Evolutionary conservation across 164 flowering plant genomes (phyloP).

Genomic region (Vitis labrusca): DNA sequence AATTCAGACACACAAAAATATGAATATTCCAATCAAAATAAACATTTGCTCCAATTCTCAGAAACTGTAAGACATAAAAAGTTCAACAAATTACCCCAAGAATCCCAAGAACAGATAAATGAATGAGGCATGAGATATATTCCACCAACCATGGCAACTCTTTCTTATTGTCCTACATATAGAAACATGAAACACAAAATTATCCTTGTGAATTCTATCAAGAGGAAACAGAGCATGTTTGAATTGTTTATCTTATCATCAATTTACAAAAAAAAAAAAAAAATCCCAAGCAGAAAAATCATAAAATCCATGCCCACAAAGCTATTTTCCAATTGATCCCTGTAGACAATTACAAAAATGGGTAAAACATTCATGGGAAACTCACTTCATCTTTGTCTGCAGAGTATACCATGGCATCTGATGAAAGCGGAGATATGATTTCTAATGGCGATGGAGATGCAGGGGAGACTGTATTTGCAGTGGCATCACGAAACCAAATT

Average conservation of each 20-base stretch:
- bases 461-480: conserved; percentile 1
- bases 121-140: conserved; percentile 51
- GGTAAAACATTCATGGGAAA: background rate
- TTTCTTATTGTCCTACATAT: conserved; percentile 35
- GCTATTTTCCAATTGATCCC: background rate
- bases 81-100: conserved; percentile 62
- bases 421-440: conserved; percentile 28
- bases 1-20: no score
- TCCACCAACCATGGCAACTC: conserved; percentile 44
- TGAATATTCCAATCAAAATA: no score
- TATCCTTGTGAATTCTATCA: no score
- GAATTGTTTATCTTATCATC: background rate
- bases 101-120: conserved; percentile 77
- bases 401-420: conserved; percentile 16
- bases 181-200: background rate
- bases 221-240: background rate
- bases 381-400: conserved; percentile 29
- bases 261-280: background rate
- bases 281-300: no score
- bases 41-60: background rate
- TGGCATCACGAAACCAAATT: conserved; percentile 12
- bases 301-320: background rate
- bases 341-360: background rate
- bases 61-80: background rate
- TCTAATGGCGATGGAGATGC: conserved; percentile 20